These are phyloP conservation scores for Xylariaceae sp. DNA, from an alignment of 2,329 filamentous ascomycete genomes.

Conservation along the genomic window DNA sequence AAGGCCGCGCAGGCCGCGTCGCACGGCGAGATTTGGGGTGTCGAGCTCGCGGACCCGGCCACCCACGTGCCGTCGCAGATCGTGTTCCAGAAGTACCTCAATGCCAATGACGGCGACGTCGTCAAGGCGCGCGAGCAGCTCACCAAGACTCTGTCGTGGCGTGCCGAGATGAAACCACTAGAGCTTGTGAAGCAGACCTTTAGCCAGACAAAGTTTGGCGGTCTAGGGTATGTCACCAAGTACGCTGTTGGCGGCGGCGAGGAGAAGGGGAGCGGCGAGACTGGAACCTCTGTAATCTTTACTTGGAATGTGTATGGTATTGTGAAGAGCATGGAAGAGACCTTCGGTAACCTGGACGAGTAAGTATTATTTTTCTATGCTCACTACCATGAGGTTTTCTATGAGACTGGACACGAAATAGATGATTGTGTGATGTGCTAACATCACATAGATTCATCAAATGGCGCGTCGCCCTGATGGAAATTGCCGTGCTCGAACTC, in stretches of 20 bases:
- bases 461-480: conserved; percentile 90
- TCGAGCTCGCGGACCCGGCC: conserved; percentile 53
- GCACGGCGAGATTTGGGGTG: conserved; percentile 83
- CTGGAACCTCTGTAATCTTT: conserved; percentile 57
- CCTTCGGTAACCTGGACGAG: conserved; percentile 79
- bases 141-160: conserved; percentile 74
- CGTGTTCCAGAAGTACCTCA: conserved; percentile 88
- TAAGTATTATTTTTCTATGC: conserved; percentile 42
- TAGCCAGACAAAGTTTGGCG: conserved; percentile 65
- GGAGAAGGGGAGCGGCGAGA: conserved; percentile 21
- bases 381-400: background rate
- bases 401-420: no score
- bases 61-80: conserved; percentile 71
- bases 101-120: conserved; percentile 77
- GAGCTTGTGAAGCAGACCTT: conserved; percentile 62
- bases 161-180: conserved; percentile 69
- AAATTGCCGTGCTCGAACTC: conserved; percentile 73
- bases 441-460: conserved; percentile 64
- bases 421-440: background rate
- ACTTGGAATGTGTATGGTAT: conserved; percentile 94
- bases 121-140: conserved; percentile 75
- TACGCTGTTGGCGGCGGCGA: conserved; percentile 52
- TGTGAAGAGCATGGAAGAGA: conserved; percentile 74
- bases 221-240: conserved; percentile 76
- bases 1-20: conserved; percentile 27